A percentile compares a stretch with the other conserved stretches of the same genome.
phyloP scores from a whole-genome alignment of 768 basidiomycete genomes.

The Tulasnella sp. region DNA sequence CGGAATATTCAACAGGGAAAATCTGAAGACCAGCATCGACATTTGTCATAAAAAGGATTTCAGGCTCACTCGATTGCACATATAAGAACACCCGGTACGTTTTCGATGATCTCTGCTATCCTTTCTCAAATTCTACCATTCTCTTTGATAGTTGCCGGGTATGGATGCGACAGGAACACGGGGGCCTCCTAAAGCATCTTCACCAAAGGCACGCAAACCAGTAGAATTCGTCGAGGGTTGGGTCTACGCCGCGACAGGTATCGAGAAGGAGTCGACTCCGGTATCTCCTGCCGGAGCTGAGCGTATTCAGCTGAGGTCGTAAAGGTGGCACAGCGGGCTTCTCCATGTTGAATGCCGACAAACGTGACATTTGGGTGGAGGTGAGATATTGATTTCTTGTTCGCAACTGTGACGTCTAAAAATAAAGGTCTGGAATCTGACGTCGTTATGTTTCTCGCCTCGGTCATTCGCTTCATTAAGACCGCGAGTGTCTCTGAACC shows the following conservation, averaged over 20 bases:
- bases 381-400: constrained; percentile 44
- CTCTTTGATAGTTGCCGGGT: constrained; percentile 70
- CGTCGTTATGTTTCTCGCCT: not conserved
- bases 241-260: constrained; percentile 71
- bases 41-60: no score
- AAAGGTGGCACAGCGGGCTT: constrained; percentile 60
- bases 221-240: constrained; percentile 71
- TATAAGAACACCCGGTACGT: constrained; percentile 40
- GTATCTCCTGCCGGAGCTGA: constrained; percentile 43
- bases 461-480: constrained; percentile 43
- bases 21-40: no score
- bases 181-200: constrained; percentile 42
- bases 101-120: not conserved
- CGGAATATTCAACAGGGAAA: no score
- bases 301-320: constrained; percentile 45
- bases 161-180: constrained; percentile 61
- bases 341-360: constrained; percentile 71
- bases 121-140: constrained; percentile 22
- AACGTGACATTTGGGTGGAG: constrained; percentile 75
- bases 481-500: constrained; percentile 61
- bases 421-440: not conserved
- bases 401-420: not conserved
- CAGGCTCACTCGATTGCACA: constrained; percentile 34
- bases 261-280: constrained; percentile 41
- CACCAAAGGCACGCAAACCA: constrained; percentile 53